Percentiles rank a stretch among this genome's conserved stretches.
phyloP scores from a whole-genome alignment of 805 yeast genomes.

The Saccharomycopsis schoenii region DNA sequence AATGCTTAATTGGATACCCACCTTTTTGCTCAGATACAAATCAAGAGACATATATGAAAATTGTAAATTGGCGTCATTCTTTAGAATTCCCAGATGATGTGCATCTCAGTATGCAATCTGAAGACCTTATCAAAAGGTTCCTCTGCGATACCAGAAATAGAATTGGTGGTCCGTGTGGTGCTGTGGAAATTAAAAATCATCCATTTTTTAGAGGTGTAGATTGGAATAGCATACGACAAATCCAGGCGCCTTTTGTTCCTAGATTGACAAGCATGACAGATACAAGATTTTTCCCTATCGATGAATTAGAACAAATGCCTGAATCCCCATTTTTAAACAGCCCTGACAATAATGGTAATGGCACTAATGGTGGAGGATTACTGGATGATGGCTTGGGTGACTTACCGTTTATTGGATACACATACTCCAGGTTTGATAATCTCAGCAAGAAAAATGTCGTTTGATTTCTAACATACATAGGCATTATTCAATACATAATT shows the following conservation, averaged over 20 bases:
- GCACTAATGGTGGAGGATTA: constrained; percentile 13
- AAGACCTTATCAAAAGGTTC: constrained; percentile 35
- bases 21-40: constrained; percentile 42
- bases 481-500: not conserved
- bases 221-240: constrained; percentile 38
- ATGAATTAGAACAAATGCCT: constrained; percentile 39
- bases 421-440: constrained; percentile 39
- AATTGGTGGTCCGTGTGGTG: constrained; percentile 36
- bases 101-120: constrained; percentile 37
- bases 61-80: constrained; percentile 39
- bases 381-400: constrained; percentile 32
- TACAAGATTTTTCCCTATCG: constrained; percentile 41
- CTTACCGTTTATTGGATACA: constrained; percentile 42
- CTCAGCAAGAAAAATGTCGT: constrained; percentile 31
- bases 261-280: constrained; percentile 38
- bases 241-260: constrained; percentile 41
- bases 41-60: constrained; percentile 40
- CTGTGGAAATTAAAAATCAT: constrained; percentile 38
- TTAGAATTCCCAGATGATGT: constrained; percentile 40
- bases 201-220: constrained; percentile 43
- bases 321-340: constrained; percentile 32
- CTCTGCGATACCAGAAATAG: constrained; percentile 34
- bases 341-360: constrained; percentile 9
- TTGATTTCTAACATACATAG: not conserved
- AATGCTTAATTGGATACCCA: constrained; percentile 43